A percentile compares a stretch with the other conserved stretches of the same genome.
Conservation (phyloP, 2,329 filamentous ascomycete species). For the Ophiosphaerella narmari region DNA sequence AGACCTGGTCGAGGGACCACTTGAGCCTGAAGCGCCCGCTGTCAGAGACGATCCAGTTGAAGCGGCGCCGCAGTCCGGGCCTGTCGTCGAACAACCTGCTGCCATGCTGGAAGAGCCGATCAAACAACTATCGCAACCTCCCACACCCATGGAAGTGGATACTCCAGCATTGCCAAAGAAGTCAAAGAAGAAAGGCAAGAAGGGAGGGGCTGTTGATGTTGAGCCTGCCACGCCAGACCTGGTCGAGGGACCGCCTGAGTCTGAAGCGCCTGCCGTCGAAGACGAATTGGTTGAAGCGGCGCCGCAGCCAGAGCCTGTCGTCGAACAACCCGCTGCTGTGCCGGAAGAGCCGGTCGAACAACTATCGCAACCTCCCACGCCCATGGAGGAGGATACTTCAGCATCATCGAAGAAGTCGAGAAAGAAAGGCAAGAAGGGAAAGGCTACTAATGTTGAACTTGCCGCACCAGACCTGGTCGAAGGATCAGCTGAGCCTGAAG, state of each 20-base stretch:
- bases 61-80: too few species aligned
- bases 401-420: background rate
- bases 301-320: too few species aligned
- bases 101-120: too few species aligned
- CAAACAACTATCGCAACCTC: background rate
- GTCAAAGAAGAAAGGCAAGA: background rate
- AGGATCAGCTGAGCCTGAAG: background rate
- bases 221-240: background rate
- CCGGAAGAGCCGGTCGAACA: background rate
- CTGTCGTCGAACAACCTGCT: too few species aligned
- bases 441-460: slow-evolving; percentile 6
- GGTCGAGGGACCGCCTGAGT: background rate
- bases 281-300: too few species aligned
- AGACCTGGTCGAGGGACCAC: background rate
- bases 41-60: too few species aligned
- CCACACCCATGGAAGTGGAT: background rate
- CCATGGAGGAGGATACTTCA: background rate
- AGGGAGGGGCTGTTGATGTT: slow-evolving; percentile 7
- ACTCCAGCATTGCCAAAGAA: background rate
- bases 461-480: background rate
- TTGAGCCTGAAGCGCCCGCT: background rate
- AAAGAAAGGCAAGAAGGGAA: background rate
- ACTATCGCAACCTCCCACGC: background rate
- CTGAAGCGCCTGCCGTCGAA: background rate
- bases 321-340: too few species aligned